phyloP scores from a whole-genome alignment of 768 basidiomycete species.

The Albatrellus ellisii region DNA sequence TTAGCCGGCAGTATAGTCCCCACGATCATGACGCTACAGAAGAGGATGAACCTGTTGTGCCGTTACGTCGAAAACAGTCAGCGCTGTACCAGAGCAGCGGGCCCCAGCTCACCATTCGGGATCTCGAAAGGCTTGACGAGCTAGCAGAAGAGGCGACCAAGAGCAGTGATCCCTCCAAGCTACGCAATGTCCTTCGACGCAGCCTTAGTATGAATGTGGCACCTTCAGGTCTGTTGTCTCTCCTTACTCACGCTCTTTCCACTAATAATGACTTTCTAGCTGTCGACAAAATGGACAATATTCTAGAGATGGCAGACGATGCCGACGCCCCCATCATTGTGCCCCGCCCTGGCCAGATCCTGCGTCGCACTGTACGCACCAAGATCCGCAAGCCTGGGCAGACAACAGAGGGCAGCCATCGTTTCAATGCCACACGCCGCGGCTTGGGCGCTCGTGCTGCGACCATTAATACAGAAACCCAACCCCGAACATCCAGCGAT shows the following conservation, averaged over 20 bases:
- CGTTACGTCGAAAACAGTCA: conserved; percentile 54
- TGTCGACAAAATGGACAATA: conserved; percentile 54
- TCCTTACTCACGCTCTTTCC: background rate
- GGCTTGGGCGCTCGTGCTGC: conserved; percentile 22
- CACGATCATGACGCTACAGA: conserved; percentile 64
- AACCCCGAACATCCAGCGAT: conserved; percentile 52
- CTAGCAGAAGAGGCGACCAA: conserved; percentile 82
- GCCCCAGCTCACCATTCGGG: conserved; percentile 84
- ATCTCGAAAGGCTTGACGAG: conserved; percentile 89
- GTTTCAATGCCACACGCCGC: conserved; percentile 43
- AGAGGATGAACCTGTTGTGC: conserved; percentile 45
- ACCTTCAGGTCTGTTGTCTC: conserved; percentile 58
- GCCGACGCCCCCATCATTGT: conserved; percentile 86
- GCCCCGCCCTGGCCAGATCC: conserved; percentile 76
- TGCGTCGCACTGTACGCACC: conserved; percentile 86
- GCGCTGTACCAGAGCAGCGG: conserved; percentile 53
- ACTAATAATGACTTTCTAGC: conserved; percentile 23
- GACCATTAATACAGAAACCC: conserved; percentile 1
- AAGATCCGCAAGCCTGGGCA: conserved; percentile 84
- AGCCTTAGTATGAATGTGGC: conserved; percentile 82
- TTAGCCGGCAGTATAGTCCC: conserved; percentile 87
- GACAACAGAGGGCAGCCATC: conserved; percentile 72
- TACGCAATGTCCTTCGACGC: conserved; percentile 68
- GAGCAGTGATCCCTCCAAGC: conserved; percentile 70
- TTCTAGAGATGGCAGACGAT: conserved; percentile 61